Percentiles rank a stretch among this genome's conserved stretches.
These are phyloP conservation scores for Astragalus glycyphyllos DNA, from an alignment of 306 rosid species.

Conservation along the genomic window DNA sequence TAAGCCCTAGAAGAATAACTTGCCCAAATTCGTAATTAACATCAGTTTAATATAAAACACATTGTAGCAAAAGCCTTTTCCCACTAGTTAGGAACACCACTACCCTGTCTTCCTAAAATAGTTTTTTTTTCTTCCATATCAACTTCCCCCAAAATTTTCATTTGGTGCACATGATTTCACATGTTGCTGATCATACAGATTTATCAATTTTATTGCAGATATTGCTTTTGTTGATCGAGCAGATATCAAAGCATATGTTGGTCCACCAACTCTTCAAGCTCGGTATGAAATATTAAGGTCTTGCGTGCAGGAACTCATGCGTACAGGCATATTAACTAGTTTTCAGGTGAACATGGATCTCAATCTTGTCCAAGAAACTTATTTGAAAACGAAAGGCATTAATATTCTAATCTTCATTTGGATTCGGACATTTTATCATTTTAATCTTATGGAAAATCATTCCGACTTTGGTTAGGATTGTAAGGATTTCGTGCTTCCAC, in stretches of 20 bases:
- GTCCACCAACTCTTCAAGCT: constrained; percentile 97
- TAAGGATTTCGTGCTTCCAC: constrained; percentile 57
- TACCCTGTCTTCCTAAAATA: constrained; percentile 17
- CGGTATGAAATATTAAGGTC: constrained; percentile 91
- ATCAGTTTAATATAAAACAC: constrained; percentile 8
- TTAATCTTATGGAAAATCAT: constrained; percentile 42
- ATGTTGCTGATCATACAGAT: constrained; percentile 34
- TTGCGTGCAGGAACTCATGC: constrained; percentile 82
- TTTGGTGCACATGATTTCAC: constrained; percentile 37
- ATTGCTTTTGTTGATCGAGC: constrained; percentile 98
- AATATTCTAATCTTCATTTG: constrained; percentile 6
- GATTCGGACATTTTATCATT: constrained; percentile 31
- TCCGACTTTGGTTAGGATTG: constrained; percentile 58
- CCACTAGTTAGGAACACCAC: constrained; percentile 19
- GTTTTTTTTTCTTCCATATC: constrained; percentile 33
- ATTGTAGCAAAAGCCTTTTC: constrained; percentile 3
- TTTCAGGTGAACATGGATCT: constrained; percentile 58
- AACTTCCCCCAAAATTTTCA: constrained; percentile 31
- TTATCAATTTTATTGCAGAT: constrained; percentile 62
- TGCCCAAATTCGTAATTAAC: constrained; percentile 2
- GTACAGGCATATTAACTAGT: constrained; percentile 65
- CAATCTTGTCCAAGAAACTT: constrained; percentile 20
- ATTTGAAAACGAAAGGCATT: background rate
- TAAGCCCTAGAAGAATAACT: constrained; percentile 12
- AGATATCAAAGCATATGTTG: constrained; percentile 95